Percentiles rank a stretch among this genome's conserved stretches.
phyloP scores from a whole-genome alignment of 768 basidiomycete species.

The Sporobolomyces roseus region DNA sequence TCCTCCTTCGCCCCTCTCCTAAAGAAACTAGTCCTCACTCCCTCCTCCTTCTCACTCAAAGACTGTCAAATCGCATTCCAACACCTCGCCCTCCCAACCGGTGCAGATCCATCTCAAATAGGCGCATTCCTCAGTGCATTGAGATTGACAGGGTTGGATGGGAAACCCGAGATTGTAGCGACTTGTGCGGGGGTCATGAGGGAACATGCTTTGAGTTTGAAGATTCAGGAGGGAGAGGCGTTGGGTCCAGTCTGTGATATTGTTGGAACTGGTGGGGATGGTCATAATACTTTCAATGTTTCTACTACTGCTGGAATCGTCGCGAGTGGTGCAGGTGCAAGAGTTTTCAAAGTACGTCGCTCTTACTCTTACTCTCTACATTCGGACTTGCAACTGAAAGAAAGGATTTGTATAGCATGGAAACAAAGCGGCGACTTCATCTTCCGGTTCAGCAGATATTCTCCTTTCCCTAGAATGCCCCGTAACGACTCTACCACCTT shows the following conservation, averaged over 20 bases:
- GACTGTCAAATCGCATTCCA: conserved; percentile 68
- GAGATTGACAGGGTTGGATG: conserved; percentile 72
- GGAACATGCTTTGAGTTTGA: conserved; percentile 63
- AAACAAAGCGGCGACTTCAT: conserved; percentile 75
- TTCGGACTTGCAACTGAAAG: background rate
- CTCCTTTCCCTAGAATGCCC: conserved; percentile 74
- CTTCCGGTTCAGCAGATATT: conserved; percentile 90
- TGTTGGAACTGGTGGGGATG: conserved; percentile 92
- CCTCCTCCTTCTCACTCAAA: conserved; percentile 51
- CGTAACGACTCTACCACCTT: conserved; percentile 58
- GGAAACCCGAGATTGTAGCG: conserved; percentile 68
- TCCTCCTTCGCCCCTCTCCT: conserved; percentile 75
- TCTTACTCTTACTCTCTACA: background rate
- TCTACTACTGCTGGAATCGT: conserved; percentile 91
- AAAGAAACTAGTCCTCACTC: conserved; percentile 59
- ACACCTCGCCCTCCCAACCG: conserved; percentile 53
- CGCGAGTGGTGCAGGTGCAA: conserved; percentile 87
- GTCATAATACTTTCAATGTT: conserved; percentile 93
- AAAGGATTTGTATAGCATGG: conserved; percentile 62
- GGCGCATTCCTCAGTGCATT: conserved; percentile 85
- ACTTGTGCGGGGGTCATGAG: conserved; percentile 73
- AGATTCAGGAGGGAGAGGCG: conserved; percentile 51
- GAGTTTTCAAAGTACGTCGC: conserved; percentile 74
- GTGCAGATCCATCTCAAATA: conserved; percentile 66
- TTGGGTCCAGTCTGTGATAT: conserved; percentile 57